Evolutionary conservation across 2,329 filamentous ascomycete genomes (phyloP).

Genomic region (Ciborinia camelliae): DNA sequence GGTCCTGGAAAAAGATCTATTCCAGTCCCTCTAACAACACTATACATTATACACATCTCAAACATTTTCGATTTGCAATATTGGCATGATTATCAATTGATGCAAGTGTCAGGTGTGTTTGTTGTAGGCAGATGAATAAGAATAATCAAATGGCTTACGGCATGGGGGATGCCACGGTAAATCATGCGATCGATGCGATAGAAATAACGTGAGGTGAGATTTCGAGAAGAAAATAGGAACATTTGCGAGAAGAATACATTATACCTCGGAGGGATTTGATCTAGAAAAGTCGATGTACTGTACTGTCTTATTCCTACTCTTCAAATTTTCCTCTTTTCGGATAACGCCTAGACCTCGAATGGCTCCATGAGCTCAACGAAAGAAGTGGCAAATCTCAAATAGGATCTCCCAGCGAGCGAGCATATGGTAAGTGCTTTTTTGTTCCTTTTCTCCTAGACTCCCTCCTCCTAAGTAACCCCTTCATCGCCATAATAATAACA

Average conservation of each 20-base stretch:
- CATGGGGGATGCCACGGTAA: not conserved
- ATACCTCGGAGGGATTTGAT: not conserved
- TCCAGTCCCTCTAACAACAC: not conserved
- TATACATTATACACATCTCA: slow-evolving; percentile 4
- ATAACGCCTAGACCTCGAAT: not conserved
- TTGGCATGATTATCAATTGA: slow-evolving; percentile 2
- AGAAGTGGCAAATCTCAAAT: not conserved
- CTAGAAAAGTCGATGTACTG: not conserved
- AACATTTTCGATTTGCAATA: not conserved
- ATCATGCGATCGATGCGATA: slow-evolving; percentile 13
- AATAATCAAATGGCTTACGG: slow-evolving; percentile 4
- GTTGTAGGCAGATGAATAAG: not conserved
- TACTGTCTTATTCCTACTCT: not conserved
- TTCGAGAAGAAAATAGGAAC: slow-evolving; percentile 8
- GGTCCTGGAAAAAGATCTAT: not conserved
- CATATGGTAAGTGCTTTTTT: slow-evolving; percentile 16
- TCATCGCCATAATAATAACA: not conserved
- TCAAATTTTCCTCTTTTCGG: not conserved
- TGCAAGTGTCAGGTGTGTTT: not conserved
- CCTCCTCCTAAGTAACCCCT: not conserved
- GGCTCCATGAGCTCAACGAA: not conserved
- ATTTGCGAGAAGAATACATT: not conserved
- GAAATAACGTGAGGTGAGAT: not conserved
- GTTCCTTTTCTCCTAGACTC: not conserved
- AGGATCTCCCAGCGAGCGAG: slow-evolving; percentile 14